Base-by-base conservation (phyloP, 257 asterid species). In the Mentha longifolia region DNA sequence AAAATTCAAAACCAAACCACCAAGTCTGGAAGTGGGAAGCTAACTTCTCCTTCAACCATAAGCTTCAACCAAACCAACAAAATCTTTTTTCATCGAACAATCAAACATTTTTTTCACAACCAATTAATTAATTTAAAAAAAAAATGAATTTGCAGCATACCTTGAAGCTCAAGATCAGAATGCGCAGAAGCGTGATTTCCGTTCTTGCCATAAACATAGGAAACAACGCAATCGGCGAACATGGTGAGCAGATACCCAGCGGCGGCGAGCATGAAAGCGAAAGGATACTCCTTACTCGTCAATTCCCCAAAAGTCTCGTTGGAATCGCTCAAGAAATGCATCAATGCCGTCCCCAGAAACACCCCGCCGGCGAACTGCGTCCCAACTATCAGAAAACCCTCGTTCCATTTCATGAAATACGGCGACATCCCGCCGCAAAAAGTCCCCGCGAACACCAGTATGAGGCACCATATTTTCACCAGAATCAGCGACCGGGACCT, bases 321-420 rank as follows among this genome's bases (percentile, higher is more conserved):
- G 3, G 98, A 78, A 83, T 92, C 98, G 56, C 96, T 89, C 80
- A 92, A 45, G 73, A 92, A 92, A 85, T 92, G 97, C 97, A 92
- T 92, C 86, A 90, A 25, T 25, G 98, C 88, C 2, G 97, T 90
- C 39, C 95, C 98, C 64, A 90, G 51, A 46, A 90, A 92, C 33
- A 92, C 98, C 58, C 98, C 98, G 66, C 97, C 98, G 4, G 98
- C 98, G 50, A 92, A 92, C 74, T 92, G 98, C 15, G 98, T 90
- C 3, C 98, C 98, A 7, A 86, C 16, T 2, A 88, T 79, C 78
- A 92, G 79, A 66, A 92, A 90, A 5, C 83, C 90, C 76, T 92
- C 98, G 81, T 87, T 92, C 98, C 96, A 88, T 42, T 85, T 88
- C 84, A 90, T 62, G 77, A 90, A 88, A 63, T 90, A 92, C 5